These are phyloP conservation scores for Cercospora sp. DNA, from an alignment of 2,329 filamentous ascomycete genomes.

Conservation along the genomic window DNA sequence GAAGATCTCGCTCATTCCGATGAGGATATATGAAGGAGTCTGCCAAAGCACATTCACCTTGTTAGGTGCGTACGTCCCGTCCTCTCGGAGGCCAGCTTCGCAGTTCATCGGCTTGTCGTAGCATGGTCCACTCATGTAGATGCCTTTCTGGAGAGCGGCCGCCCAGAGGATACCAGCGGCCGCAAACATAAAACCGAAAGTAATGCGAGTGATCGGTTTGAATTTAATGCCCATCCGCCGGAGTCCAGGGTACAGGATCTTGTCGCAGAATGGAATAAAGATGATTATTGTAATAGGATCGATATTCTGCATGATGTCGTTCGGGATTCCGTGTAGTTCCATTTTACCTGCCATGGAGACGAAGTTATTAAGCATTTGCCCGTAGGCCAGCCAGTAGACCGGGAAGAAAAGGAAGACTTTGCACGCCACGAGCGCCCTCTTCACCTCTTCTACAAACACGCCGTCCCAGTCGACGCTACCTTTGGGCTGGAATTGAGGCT, in stretches of 20 bases:
- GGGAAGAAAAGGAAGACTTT: constrained; percentile 61
- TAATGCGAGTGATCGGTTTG: constrained; percentile 54
- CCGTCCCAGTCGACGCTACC: constrained; percentile 73
- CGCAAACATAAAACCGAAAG: constrained; percentile 54
- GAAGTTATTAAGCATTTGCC: constrained; percentile 50
- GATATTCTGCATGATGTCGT: constrained; percentile 45
- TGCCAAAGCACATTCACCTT: constrained; percentile 42
- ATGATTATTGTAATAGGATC: constrained; percentile 47
- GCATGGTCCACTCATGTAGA: constrained; percentile 55
- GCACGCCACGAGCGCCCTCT: constrained; percentile 64
- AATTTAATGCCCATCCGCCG: constrained; percentile 40
- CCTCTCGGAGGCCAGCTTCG: constrained; percentile 34
- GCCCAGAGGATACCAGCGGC: constrained; percentile 55
- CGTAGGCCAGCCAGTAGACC: constrained; percentile 61
- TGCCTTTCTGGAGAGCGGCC: constrained; percentile 55
- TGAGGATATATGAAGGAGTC: constrained; percentile 43
- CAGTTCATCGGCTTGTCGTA: constrained; percentile 43
- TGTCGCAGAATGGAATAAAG: constrained; percentile 48
- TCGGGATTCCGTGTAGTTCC: constrained; percentile 48
- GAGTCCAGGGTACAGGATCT: constrained; percentile 42
- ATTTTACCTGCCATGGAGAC: constrained; percentile 46
- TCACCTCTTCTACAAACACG: constrained; percentile 73
- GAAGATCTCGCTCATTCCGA: constrained; percentile 48
- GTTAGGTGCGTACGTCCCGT: constrained; percentile 41
- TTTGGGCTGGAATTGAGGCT: constrained; percentile 59